Conservation (phyloP, 2,329 filamentous ascomycete genomes). For the Ascochyta clinopodiicola region DNA sequence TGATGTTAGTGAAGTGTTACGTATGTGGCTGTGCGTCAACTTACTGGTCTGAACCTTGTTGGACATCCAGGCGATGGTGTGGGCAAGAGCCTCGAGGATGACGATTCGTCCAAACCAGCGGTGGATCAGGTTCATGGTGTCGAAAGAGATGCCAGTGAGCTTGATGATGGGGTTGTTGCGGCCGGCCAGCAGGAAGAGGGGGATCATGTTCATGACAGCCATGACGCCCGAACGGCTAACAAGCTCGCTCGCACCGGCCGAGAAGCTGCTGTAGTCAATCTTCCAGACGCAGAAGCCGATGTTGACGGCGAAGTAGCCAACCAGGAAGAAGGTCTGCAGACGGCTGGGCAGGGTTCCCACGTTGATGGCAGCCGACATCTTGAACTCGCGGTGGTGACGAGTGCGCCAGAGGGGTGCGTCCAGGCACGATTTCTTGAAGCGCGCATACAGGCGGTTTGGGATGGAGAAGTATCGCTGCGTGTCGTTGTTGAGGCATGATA, state of each 20-base stretch:
- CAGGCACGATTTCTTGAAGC: constrained; percentile 55
- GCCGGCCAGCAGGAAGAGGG: constrained; percentile 75
- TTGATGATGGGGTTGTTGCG: constrained; percentile 80
- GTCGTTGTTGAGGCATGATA: constrained; percentile 79
- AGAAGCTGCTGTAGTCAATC: constrained; percentile 70
- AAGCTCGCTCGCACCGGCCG: constrained; percentile 72
- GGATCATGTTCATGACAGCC: constrained; percentile 78
- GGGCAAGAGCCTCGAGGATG: constrained; percentile 70
- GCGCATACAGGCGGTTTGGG: constrained; percentile 59
- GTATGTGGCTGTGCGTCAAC: constrained; percentile 6
- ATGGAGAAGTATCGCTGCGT: constrained; percentile 79
- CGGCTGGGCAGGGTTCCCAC: constrained; percentile 58
- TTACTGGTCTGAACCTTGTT: constrained; percentile 50
- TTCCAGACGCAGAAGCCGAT: constrained; percentile 55
- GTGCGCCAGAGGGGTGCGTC: constrained; percentile 56
- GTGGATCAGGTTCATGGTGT: constrained; percentile 82
- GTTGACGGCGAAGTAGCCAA: constrained; percentile 58
- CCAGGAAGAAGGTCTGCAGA: constrained; percentile 55
- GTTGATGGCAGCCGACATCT: constrained; percentile 57
- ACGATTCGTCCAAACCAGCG: constrained; percentile 82
- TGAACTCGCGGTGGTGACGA: constrained; percentile 60
- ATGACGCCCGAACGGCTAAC: constrained; percentile 75
- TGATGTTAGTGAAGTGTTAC: constrained; percentile 14
- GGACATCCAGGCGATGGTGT: constrained; percentile 67
- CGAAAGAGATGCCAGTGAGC: constrained; percentile 76